Conservation (phyloP, 202 grass and related monocot species). For the Brachypodium distachyon region DNA sequence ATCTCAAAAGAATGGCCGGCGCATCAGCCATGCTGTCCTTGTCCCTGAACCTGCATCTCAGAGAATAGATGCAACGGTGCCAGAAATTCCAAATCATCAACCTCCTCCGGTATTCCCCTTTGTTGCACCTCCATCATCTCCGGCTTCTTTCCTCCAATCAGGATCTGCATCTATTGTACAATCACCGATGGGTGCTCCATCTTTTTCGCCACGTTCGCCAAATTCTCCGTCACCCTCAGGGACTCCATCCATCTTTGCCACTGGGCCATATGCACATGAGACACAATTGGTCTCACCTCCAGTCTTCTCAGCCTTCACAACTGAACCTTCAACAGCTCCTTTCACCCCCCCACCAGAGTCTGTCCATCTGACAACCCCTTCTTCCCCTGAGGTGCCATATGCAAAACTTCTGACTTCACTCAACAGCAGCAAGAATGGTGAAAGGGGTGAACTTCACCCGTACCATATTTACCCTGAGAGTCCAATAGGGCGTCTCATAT, state of each 20-base stretch:
- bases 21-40: slow-evolving; percentile 70
- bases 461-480: slow-evolving; percentile 79
- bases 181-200: slow-evolving; percentile 48
- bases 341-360: slow-evolving; percentile 85
- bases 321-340: slow-evolving; percentile 91
- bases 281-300: slow-evolving; percentile 90
- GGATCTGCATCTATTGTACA: slow-evolving; percentile 59
- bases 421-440: slow-evolving; percentile 42
- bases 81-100: slow-evolving; percentile 53
- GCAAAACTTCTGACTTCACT: slow-evolving; percentile 75
- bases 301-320: slow-evolving; percentile 77
- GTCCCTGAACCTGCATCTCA: slow-evolving; percentile 52
- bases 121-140: slow-evolving; percentile 80
- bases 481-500: slow-evolving; percentile 69
- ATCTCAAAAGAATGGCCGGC: slow-evolving; percentile 56
- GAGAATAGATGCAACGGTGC: slow-evolving; percentile 38
- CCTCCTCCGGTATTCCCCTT: slow-evolving; percentile 50
- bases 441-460: slow-evolving; percentile 38
- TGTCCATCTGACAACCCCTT: slow-evolving; percentile 76
- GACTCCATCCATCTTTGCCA: slow-evolving; percentile 70
- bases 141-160: slow-evolving; percentile 79
- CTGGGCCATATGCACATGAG: slow-evolving; percentile 89
- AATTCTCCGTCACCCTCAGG: slow-evolving; percentile 57
- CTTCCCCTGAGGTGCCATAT: slow-evolving; percentile 90
- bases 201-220: slow-evolving; percentile 44